Evolutionary conservation across 306 rosid species (phyloP), one percentile per base, ranked within the genome.

Genomic region (Cucurbita moschata): DNA sequence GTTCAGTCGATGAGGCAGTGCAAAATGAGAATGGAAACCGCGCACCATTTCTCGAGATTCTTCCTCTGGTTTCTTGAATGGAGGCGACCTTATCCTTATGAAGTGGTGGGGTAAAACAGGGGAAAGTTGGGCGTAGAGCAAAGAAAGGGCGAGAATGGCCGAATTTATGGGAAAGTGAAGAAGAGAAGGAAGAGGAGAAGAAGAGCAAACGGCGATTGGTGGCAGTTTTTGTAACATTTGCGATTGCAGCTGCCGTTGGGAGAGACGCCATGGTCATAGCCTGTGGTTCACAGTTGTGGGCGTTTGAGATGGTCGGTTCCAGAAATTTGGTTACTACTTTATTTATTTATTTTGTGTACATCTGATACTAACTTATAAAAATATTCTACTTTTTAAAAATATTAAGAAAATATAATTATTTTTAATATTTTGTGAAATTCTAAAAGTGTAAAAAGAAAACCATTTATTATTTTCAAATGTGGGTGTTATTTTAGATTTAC

Each of bases 1-100:
- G 46, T 9, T 71, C 62, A 12, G 75, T 53, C 6, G 75, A 35
- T 5, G 63, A 54, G 11, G 10, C 60, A 71, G 75, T 50, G 75
- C 75, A 71, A 71, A 71, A 53, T 71, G 75, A 53, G 49, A 53
- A n/a, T 26, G 75, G 63, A 71, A 71, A 50, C 53, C 10, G 53
- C n/a, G 39, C 38, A 10, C 53, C 53, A 66, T 19, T 12, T 5
- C 54, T 66, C n/a, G 39, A 42, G 38, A 66, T 44, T 43, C 39
- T 66, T 44, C 72, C 72, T 13, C 67, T 37, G 30, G 35, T 57
- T 57, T 57, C 39, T 21, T 9, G 38, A 8, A 57, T 11, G 67
- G 67, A 12, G n/a, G 49, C 38, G 53, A 19, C 54, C 35, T 43
- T 66, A 19, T 66, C 53, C 38, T 19, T 66, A 11, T 6, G 15